A percentile compares a stretch with the other conserved stretches of the same genome.
Conservation (phyloP, 1,139 yeast species). For the Lodderomyces metapsilosis region DNA sequence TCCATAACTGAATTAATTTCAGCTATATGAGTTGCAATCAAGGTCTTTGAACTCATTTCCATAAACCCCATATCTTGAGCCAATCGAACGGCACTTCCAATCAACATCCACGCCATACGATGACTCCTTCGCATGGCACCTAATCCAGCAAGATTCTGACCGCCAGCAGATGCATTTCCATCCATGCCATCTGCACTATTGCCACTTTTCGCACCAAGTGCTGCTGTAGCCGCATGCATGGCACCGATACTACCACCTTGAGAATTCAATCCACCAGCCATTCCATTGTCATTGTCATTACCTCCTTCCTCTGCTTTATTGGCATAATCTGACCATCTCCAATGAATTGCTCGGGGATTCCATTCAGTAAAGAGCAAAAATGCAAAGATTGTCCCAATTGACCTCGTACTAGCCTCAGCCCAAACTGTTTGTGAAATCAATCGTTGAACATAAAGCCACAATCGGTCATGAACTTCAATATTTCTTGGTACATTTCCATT, state of each 20-base stretch:
- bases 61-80: slow-evolving; percentile 86
- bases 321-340: slow-evolving; percentile 87
- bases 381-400: slow-evolving; percentile 83
- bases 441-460: slow-evolving; percentile 83
- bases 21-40: slow-evolving; percentile 79
- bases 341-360: slow-evolving; percentile 93
- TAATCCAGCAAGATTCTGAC: slow-evolving; percentile 62
- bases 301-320: slow-evolving; percentile 48
- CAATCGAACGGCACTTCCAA: slow-evolving; percentile 80
- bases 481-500: slow-evolving; percentile 41
- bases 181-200: neutral
- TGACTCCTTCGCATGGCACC: slow-evolving; percentile 86
- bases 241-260: neutral
- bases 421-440: slow-evolving; percentile 85
- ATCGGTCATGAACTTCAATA: slow-evolving; percentile 67
- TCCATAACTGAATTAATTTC: slow-evolving; percentile 78
- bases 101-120: slow-evolving; percentile 91
- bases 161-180: slow-evolving; percentile 7
- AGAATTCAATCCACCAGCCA: neutral
- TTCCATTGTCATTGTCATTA: slow-evolving; percentile 12
- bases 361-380: slow-evolving; percentile 88
- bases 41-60: slow-evolving; percentile 70
- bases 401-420: slow-evolving; percentile 91
- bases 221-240: slow-evolving; percentile 1
- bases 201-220: slow-evolving; percentile 7